Evolutionary conservation across 306 rosid genomes (phyloP).

Genomic region (Dalbergia oliveri): DNA sequence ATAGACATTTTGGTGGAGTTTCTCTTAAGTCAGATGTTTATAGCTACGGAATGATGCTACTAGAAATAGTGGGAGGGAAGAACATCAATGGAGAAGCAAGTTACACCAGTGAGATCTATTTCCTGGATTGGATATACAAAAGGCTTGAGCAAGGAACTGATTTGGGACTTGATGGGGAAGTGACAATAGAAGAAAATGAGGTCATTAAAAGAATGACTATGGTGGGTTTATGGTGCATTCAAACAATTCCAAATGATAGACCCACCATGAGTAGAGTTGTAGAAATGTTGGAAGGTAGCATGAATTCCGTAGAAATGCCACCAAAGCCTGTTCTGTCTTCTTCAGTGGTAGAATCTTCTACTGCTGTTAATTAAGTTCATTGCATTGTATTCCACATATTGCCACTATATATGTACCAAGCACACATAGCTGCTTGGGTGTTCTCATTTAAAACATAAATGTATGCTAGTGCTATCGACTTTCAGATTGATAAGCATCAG

Average conservation of each 20-base stretch:
- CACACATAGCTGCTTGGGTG: neutral
- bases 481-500: too few species aligned
- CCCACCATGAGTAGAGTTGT: slow-evolving; percentile 63
- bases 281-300: slow-evolving; percentile 59
- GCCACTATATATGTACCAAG: neutral
- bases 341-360: neutral
- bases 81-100: neutral
- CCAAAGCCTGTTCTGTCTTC: slow-evolving; percentile 52
- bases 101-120: neutral
- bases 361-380: neutral
- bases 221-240: slow-evolving; percentile 66
- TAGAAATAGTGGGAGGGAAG: neutral
- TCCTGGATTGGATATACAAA: neutral
- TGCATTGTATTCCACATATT: neutral
- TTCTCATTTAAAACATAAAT: neutral
- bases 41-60: neutral
- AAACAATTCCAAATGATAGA: slow-evolving; percentile 45
- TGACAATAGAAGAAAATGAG: slow-evolving; percentile 34
- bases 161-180: neutral
- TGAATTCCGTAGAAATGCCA: slow-evolving; percentile 48
- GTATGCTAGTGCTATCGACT: too few species aligned
- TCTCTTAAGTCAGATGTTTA: neutral
- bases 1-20: neutral
- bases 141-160: neutral
- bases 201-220: slow-evolving; percentile 49